These are phyloP conservation scores for Sparassis latifolia DNA, from an alignment of 1,284 basidiomycete species.

Conservation along the genomic window DNA sequence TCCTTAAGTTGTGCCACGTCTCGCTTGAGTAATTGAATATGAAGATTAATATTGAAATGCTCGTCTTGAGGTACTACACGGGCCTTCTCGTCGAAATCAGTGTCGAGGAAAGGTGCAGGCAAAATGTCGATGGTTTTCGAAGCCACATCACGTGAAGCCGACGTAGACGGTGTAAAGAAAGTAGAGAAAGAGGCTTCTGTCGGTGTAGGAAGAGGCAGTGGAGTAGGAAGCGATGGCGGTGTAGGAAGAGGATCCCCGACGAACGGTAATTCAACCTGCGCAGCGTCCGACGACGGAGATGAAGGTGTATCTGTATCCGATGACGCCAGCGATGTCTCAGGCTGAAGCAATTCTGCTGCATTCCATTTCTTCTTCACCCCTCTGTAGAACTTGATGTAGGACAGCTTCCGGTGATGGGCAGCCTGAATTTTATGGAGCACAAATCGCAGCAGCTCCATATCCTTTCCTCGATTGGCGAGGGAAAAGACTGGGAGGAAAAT, in stretches of 20 bases:
- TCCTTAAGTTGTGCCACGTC: slow-evolving; percentile 44
- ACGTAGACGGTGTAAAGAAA: slow-evolving; percentile 16
- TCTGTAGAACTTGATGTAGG: slow-evolving; percentile 38
- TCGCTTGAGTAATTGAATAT: slow-evolving; percentile 46
- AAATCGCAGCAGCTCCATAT: slow-evolving; percentile 53
- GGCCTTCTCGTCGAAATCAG: slow-evolving; percentile 25
- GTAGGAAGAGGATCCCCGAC: neutral
- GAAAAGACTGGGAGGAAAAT: slow-evolving; percentile 53
- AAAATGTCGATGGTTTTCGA: neutral
- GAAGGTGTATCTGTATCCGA: neutral
- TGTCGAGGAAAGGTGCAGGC: slow-evolving; percentile 18
- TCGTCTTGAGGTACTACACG: slow-evolving; percentile 24
- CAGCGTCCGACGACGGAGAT: neutral
- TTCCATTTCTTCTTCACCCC: slow-evolving; percentile 20
- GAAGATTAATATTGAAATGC: slow-evolving; percentile 46
- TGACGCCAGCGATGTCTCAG: neutral
- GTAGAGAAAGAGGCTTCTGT: slow-evolving; percentile 8
- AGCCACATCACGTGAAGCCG: slow-evolving; percentile 12
- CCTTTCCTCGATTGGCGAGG: slow-evolving; percentile 48
- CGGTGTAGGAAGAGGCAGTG: neutral
- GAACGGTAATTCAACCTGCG: neutral
- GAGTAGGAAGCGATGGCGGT: neutral
- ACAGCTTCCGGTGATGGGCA: slow-evolving; percentile 39
- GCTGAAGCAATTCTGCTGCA: slow-evolving; percentile 6
- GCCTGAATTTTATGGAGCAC: slow-evolving; percentile 36